Conservation (phyloP, 257 asterid genomes). For the Solanum rostratum region DNA sequence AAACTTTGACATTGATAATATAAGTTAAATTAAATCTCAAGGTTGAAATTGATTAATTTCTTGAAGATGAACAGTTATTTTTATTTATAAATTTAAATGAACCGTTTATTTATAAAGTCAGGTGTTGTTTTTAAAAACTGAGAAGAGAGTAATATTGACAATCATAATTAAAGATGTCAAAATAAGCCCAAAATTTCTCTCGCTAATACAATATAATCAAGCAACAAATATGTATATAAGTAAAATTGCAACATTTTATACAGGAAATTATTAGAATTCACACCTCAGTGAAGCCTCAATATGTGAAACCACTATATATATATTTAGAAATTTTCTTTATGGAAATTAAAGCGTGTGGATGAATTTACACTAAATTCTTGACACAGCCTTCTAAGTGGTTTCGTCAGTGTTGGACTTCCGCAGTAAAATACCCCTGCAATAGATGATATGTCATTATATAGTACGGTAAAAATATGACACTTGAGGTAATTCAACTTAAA, state of each 20-base stretch:
- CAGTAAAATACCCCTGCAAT: conserved; percentile 83
- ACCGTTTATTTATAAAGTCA: background rate
- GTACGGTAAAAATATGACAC: background rate
- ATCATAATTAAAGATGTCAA: background rate
- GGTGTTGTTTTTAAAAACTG: no score
- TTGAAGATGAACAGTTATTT: background rate
- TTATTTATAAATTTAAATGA: no score
- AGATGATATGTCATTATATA: background rate
- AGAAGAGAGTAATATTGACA: background rate
- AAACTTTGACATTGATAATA: no score
- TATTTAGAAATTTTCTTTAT: conserved; percentile 83
- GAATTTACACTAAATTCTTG: conserved; percentile 61
- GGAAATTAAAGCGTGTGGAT: conserved; percentile 67
- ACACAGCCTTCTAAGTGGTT: conserved; percentile 46
- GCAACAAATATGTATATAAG: background rate
- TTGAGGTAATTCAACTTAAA: fast-evolving
- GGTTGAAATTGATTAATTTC: background rate
- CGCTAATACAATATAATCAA: background rate
- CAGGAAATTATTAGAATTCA: background rate
- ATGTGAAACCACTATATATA: conserved; percentile 5
- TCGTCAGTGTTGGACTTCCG: conserved; percentile 60
- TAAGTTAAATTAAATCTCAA: background rate
- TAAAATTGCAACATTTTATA: background rate
- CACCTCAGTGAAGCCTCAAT: background rate
- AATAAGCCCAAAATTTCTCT: background rate